Conservation (phyloP, 371 early-diverging fungal genomes). For the Haplosporangium sp. region DNA sequence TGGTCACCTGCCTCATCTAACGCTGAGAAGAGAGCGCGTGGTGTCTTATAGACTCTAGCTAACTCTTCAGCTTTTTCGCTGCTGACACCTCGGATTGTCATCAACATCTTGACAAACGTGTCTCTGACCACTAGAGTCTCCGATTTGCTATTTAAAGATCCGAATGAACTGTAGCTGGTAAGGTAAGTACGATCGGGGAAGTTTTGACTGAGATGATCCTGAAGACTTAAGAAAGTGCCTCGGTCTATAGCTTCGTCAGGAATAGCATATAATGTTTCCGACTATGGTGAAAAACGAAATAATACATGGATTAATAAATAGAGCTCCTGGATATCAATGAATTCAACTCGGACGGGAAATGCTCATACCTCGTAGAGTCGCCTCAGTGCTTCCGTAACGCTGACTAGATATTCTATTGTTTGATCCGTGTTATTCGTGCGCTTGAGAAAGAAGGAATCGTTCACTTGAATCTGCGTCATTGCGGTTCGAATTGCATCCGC, state of each 20-base stretch:
- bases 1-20: constrained; percentile 26
- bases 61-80: constrained; percentile 84
- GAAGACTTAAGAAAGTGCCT: constrained; percentile 62
- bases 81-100: constrained; percentile 84
- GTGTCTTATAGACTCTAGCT: constrained; percentile 76
- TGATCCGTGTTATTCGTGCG: constrained; percentile 77
- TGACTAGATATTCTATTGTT: constrained; percentile 78
- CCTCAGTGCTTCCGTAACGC: constrained; percentile 65
- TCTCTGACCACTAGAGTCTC: constrained; percentile 74
- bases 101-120: constrained; percentile 81
- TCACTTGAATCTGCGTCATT: constrained; percentile 74
- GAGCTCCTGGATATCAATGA: neutral
- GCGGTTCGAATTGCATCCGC: constrained; percentile 73
- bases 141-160: constrained; percentile 76
- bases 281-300: constrained; percentile 15
- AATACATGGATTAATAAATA: neutral
- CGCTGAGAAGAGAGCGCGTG: constrained; percentile 61
- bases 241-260: constrained; percentile 68
- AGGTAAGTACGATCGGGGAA: constrained; percentile 56
- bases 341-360: neutral
- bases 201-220: constrained; percentile 55
- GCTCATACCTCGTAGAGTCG: constrained; percentile 57
- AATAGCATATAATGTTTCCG: constrained; percentile 62
- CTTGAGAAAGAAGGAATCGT: constrained; percentile 81
- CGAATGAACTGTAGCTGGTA: constrained; percentile 71